Evolutionary conservation across 2,329 filamentous ascomycete genomes (phyloP), one percentile per base, ranked within the genome.

Genomic region (Alternaria sp.): DNA sequence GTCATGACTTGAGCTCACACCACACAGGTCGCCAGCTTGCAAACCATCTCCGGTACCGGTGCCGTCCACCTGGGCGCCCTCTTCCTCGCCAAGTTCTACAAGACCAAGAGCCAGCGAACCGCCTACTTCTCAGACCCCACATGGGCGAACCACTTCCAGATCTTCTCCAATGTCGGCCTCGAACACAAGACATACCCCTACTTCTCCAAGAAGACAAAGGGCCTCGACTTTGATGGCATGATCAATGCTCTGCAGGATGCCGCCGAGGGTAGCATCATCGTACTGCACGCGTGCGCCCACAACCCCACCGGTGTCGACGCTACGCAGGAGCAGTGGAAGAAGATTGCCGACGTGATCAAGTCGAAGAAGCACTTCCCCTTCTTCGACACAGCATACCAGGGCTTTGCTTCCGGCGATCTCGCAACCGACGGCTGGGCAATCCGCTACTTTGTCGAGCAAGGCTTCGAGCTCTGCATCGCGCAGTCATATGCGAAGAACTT

Each of bases 61-160:
- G 95, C 95, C 65, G 90, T 97, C 68, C 95, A 99, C 79, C 85
- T 98, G 38, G 95, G 95, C 68, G 94, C 90, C 66, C 89, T 97
- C 70, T 99, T 99, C 89, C 90, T 99, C 62, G 85, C 91, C 79
- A 94, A 90, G 80, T 99, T 98, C 88, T 97, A 92, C 86, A 85
- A 84, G 59, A 74, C 79, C 55, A 78, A 85, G 75, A 85, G 86
- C 76, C 88, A 86, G 82, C 90, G 87, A 69, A 88, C 89, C 61
- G 88, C 96, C 81, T 97, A 97, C 86, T 85, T 98, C 80, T 97
- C 93, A 74, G 92, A 91, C 80, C 95, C 95, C 54, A 99, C 95
- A 64, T 99, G 95, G 95, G 93, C 92, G 70, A 99, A 99, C 84
- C 95, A 99, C 88, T 90, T 96, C 84, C 95, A 98, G 81, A 97